phyloP scores from a whole-genome alignment of 768 basidiomycete species.

The Serpula lacrymans region DNA sequence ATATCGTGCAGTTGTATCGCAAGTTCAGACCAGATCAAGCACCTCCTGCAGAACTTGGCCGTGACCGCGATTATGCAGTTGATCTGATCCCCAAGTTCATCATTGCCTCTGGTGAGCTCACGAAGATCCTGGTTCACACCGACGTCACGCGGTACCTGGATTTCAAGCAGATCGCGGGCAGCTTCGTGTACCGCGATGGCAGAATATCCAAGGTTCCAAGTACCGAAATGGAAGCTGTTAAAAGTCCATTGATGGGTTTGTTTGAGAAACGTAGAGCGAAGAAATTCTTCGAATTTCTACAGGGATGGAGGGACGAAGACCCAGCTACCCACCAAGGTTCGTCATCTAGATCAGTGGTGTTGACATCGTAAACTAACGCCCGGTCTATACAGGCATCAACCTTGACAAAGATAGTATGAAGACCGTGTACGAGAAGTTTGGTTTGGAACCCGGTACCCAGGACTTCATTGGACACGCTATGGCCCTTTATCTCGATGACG shows the following conservation, averaged over 20 bases:
- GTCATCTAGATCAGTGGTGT: constrained; percentile 10
- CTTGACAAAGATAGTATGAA: constrained; percentile 93
- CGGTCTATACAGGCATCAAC: constrained; percentile 58
- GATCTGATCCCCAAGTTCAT: constrained; percentile 99
- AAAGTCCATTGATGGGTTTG: constrained; percentile 94
- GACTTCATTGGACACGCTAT: constrained; percentile 99
- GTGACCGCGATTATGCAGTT: constrained; percentile 96
- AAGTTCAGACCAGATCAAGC: constrained; percentile 82
- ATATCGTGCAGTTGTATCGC: constrained; percentile 74
- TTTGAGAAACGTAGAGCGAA: constrained; percentile 98
- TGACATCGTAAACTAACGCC: constrained; percentile 2
- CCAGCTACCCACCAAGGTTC: constrained; percentile 94
- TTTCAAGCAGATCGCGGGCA: constrained; percentile 99
- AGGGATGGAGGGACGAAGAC: constrained; percentile 93
- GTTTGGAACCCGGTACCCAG: constrained; percentile 94
- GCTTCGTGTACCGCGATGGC: constrained; percentile 96
- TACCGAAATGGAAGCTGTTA: constrained; percentile 96
- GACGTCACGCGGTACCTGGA: constrained; percentile 98
- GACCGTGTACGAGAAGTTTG: constrained; percentile 94
- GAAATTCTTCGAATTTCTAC: constrained; percentile 97
- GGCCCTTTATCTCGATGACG: constrained; percentile 97
- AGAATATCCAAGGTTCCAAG: constrained; percentile 96
- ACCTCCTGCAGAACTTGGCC: constrained; percentile 82
- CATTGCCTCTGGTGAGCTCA: constrained; percentile 96
- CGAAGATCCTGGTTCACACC: constrained; percentile 97